Evolutionary conservation across 2,329 filamentous ascomycete species (phyloP).

Genomic region (Botryosphaeria dothidea): DNA sequence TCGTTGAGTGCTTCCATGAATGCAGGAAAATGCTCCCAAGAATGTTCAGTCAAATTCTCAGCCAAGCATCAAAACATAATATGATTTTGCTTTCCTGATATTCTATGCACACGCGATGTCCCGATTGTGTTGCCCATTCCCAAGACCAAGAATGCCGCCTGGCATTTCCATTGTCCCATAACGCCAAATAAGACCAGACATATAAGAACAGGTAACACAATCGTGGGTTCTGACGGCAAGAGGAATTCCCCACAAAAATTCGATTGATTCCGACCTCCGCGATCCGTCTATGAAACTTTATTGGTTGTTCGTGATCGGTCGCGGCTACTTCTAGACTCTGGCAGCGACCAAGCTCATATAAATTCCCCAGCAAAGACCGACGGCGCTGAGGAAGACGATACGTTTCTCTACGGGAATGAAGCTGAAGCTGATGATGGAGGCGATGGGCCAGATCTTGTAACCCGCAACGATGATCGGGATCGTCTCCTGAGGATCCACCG

Average conservation of each 20-base stretch:
- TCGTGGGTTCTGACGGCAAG: no score
- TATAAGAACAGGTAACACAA: neutral
- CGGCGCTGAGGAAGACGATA: slow-evolving; percentile 70
- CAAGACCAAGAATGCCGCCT: no score
- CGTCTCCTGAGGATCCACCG: slow-evolving; percentile 35
- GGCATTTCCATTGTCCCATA: neutral
- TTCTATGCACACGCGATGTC: no score
- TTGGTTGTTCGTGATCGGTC: neutral
- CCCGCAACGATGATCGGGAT: slow-evolving; percentile 56
- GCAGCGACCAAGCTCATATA: slow-evolving; percentile 67
- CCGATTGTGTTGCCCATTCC: no score
- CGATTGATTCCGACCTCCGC: no score
- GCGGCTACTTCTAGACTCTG: neutral
- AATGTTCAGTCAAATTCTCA: no score
- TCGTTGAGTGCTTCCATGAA: no score
- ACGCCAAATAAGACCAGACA: neutral
- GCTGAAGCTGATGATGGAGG: slow-evolving; percentile 70
- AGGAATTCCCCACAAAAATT: no score
- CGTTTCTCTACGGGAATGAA: slow-evolving; percentile 69
- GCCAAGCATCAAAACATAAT: no score
- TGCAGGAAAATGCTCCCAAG: no score
- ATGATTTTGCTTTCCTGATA: no score
- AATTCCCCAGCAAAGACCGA: slow-evolving; percentile 72
- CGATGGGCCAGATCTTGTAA: slow-evolving; percentile 71
- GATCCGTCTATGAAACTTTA: neutral